These are phyloP conservation scores for Aspergillus proliferans DNA, from an alignment of 2,329 filamentous ascomycete species.

Conservation along the genomic window DNA sequence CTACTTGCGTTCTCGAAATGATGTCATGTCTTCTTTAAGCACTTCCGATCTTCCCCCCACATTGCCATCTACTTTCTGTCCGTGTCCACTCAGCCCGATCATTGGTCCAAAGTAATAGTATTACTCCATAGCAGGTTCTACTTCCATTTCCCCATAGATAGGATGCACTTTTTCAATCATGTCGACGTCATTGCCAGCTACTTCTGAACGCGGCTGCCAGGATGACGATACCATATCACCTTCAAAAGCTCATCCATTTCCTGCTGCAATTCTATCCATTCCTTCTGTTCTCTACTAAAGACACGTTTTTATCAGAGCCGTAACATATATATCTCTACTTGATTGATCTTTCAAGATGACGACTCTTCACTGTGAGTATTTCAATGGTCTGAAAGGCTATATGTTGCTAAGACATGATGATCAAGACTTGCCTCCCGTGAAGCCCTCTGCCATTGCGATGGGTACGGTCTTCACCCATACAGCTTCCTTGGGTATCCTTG, in stretches of 20 bases:
- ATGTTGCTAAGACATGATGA: conserved; percentile 4
- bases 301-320: too few relatives aligned
- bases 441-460: conserved; percentile 95
- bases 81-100: neutral
- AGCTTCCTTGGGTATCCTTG: conserved; percentile 78
- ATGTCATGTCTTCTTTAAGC: neutral
- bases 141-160: neutral
- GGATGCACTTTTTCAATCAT: conserved; percentile 14
- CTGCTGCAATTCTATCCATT: neutral
- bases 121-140: neutral
- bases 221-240: conserved; percentile 6
- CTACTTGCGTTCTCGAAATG: neutral
- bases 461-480: conserved; percentile 95
- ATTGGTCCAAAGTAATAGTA: neutral
- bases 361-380: conserved; percentile 52
- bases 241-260: neutral
- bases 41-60: neutral
- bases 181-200: conserved; percentile 23
- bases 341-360: conserved; percentile 42
- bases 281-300: neutral
- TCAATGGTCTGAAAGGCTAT: neutral
- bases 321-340: too few relatives aligned
- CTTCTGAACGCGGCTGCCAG: neutral
- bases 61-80: neutral
- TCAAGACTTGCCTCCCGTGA: conserved; percentile 70